A percentile compares a stretch with the other conserved stretches of the same genome.
Evolutionary conservation across 2,329 filamentous ascomycete genomes (phyloP).

Genomic region (Apiospora pterosperma): DNA sequence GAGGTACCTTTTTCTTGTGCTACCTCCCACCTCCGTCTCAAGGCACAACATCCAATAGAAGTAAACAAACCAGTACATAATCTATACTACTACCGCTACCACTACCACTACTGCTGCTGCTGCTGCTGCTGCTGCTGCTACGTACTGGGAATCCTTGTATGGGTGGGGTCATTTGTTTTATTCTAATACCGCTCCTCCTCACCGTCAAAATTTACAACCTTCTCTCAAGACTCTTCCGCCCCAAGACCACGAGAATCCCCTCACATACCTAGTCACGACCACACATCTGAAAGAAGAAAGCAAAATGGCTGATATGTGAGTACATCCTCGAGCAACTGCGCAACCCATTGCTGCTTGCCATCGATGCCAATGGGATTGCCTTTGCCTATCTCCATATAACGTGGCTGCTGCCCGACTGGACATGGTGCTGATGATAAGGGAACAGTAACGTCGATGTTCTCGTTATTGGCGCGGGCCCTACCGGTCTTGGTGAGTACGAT

Average conservation of each 20-base stretch:
- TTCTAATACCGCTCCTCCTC: slow-evolving; percentile 2
- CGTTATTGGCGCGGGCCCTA: slow-evolving; percentile 96
- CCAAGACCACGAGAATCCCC: not conserved
- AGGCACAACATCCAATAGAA: not conserved
- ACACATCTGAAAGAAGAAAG: not conserved
- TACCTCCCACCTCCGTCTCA: not conserved
- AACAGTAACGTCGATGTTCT: slow-evolving; percentile 88
- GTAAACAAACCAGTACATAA: not conserved
- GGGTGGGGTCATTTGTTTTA: not conserved
- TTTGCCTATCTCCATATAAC: not conserved
- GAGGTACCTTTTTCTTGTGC: not conserved
- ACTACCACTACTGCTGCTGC: too few species aligned
- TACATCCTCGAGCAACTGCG: not conserved
- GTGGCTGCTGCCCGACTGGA: not conserved
- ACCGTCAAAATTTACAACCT: not conserved
- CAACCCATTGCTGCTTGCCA: not conserved
- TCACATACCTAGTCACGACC: not conserved
- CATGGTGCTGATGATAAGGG: not conserved
- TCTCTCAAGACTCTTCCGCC: not conserved
- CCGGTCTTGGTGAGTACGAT: slow-evolving; percentile 69
- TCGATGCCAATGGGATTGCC: not conserved
- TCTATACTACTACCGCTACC: not conserved
- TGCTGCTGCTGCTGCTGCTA: too few species aligned
- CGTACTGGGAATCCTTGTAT: not conserved
- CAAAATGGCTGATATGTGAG: slow-evolving; percentile 10